These are phyloP conservation scores for Artemisia tridentata DNA, from an alignment of 129 eudicot genomes.

Conservation along the genomic window DNA sequence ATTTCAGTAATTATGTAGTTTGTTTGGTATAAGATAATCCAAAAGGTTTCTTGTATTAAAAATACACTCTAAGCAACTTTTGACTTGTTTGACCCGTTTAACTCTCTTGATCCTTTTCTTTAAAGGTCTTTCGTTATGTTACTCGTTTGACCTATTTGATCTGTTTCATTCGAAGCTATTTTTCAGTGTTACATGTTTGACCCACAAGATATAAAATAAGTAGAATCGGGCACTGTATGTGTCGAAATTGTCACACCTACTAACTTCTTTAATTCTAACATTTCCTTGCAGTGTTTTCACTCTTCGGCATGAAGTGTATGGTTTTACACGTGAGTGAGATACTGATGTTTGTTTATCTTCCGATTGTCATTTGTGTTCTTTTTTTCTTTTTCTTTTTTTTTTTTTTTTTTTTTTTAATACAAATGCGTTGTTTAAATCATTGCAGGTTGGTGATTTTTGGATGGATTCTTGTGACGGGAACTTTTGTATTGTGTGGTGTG, in stretches of 20 bases:
- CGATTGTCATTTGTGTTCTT: background rate
- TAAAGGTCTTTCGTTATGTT: too few relatives aligned
- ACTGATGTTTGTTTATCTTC: background rate
- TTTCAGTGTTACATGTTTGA: too few relatives aligned
- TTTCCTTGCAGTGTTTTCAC: constrained; percentile 68
- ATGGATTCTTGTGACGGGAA: constrained; percentile 91
- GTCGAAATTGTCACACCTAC: background rate
- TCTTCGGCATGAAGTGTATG: constrained; percentile 73
- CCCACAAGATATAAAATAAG: too few relatives aligned
- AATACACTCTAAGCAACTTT: too few relatives aligned
- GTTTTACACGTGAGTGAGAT: constrained; percentile 82
- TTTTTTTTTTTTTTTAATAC: background rate
- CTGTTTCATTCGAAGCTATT: too few relatives aligned
- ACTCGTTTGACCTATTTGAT: too few relatives aligned
- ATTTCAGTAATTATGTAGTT: too few relatives aligned
- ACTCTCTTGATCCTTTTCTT: too few relatives aligned
- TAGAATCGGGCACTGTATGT: background rate
- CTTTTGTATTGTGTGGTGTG: constrained; percentile 78
- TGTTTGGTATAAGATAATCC: too few relatives aligned
- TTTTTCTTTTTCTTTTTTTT: too few relatives aligned
- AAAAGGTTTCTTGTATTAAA: too few relatives aligned
- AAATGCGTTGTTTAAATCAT: background rate
- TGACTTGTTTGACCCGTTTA: too few relatives aligned
- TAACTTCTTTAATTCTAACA: constrained; percentile 3
- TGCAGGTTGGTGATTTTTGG: constrained; percentile 91